Conservation (phyloP, 1,284 basidiomycete species). For the Amylostereum chailletii region DNA sequence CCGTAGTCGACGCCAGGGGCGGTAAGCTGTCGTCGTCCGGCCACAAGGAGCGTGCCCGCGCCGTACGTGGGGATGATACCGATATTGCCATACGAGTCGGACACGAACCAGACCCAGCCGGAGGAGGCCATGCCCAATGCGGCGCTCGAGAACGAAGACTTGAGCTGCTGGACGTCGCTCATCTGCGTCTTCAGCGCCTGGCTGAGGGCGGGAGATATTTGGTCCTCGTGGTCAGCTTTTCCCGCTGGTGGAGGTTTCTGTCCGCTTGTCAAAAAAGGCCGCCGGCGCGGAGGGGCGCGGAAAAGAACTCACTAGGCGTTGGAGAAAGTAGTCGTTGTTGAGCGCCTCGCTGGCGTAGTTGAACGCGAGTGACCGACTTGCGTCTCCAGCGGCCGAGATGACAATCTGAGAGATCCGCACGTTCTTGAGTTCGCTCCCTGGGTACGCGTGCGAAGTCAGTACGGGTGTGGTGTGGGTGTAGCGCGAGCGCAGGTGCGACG, state of each 20-base stretch:
- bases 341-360: slow-evolving; percentile 90
- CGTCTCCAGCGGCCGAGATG: slow-evolving; percentile 57
- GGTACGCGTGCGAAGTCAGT: too few species aligned
- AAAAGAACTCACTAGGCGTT: slow-evolving; percentile 59
- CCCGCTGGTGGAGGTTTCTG: slow-evolving; percentile 44
- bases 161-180: slow-evolving; percentile 61
- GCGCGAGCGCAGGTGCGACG: slow-evolving; percentile 15
- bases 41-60: slow-evolving; percentile 81
- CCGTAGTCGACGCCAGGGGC: slow-evolving; percentile 27
- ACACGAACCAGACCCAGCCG: slow-evolving; percentile 87
- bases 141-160: slow-evolving; percentile 71
- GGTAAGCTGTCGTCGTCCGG: slow-evolving; percentile 6
- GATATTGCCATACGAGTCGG: slow-evolving; percentile 54
- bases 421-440: slow-evolving; percentile 54
- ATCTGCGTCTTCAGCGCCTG: slow-evolving; percentile 42
- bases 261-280: background rate
- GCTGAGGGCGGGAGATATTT: slow-evolving; percentile 29
- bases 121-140: slow-evolving; percentile 73
- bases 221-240: slow-evolving; percentile 30
- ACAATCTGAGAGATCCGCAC: slow-evolving; percentile 69
- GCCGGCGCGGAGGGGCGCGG: slow-evolving; percentile 5
- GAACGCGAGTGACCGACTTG: slow-evolving; percentile 67
- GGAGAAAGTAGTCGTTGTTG: slow-evolving; percentile 95
- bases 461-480: background rate
- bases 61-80: slow-evolving; percentile 84